Conservation (phyloP, 352 stramenopile genomes). For the Globisporangium echinulatum region DNA sequence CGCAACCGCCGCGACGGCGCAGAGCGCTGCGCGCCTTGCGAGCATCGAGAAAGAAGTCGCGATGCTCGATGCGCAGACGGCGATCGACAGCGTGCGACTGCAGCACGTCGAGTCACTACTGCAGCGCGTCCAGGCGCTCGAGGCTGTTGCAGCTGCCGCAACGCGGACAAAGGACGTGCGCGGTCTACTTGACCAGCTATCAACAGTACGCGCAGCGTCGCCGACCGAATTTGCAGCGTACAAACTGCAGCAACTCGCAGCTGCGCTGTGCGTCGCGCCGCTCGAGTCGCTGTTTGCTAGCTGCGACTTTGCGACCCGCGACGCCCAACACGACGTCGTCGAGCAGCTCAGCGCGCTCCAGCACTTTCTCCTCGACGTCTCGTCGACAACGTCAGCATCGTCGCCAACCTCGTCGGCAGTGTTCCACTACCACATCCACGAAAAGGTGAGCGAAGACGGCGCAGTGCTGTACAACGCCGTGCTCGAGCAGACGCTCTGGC, state of each 20-base stretch:
- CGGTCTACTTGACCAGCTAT: conserved; percentile 34
- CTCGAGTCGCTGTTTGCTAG: conserved; percentile 42
- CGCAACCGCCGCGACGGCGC: conserved; percentile 62
- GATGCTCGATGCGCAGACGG: conserved; percentile 54
- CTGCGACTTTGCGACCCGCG: conserved; percentile 25
- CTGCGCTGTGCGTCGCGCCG: conserved; percentile 55
- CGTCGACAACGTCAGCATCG: neutral
- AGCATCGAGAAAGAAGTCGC: conserved; percentile 62
- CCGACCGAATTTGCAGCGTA: conserved; percentile 71
- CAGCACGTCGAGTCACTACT: conserved; percentile 43
- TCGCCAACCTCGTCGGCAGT: conserved; percentile 12
- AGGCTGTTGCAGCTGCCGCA: conserved; percentile 18
- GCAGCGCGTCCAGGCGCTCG: conserved; percentile 32
- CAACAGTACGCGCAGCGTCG: conserved; percentile 33
- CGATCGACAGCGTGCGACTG: conserved; percentile 49
- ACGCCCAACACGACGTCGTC: conserved; percentile 10
- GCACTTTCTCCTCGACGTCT: conserved; percentile 50
- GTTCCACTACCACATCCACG: conserved; percentile 52
- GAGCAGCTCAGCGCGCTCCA: conserved; percentile 53
- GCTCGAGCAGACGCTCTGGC: conserved; percentile 72
- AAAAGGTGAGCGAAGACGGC: conserved; percentile 45
- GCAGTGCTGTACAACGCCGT: conserved; percentile 77
- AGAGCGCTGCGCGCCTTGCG: conserved; percentile 34
- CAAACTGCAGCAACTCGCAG: conserved; percentile 60
- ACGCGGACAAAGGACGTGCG: conserved; percentile 24